These are phyloP conservation scores for Volvox reticuliferus DNA, from an alignment of 139 green algal species.

Conservation along the genomic window DNA sequence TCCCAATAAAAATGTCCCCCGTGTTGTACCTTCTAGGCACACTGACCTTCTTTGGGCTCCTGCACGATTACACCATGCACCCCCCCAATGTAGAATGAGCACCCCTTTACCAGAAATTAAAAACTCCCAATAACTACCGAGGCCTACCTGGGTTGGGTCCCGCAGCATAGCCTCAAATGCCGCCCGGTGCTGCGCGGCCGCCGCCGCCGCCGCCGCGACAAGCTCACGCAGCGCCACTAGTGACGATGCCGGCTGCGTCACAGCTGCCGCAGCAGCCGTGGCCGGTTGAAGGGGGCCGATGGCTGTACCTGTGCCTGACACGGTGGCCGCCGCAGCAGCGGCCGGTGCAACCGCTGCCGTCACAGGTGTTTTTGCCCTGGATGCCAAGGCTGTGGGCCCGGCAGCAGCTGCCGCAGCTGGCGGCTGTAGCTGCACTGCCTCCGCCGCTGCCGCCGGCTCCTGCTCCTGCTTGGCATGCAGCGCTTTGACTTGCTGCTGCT, in stretches of 20 bases:
- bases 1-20: too few relatives aligned
- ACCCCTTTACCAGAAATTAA: too few relatives aligned
- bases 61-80: too few relatives aligned
- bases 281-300: neutral
- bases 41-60: too few relatives aligned
- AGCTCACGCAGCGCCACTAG: slow-evolving; percentile 24
- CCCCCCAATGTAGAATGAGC: too few relatives aligned
- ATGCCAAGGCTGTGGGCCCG: neutral
- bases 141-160: slow-evolving; percentile 11
- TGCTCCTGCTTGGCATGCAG: neutral
- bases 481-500: neutral
- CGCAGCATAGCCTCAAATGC: slow-evolving; percentile 43
- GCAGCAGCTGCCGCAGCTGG: neutral
- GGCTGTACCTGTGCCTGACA: neutral
- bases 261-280: neutral
- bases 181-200: slow-evolving; percentile 45
- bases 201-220: slow-evolving; percentile 29
- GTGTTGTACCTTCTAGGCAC: too few relatives aligned
- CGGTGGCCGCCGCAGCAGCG: slow-evolving; percentile 13
- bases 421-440: too few relatives aligned
- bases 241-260: neutral
- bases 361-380: neutral
- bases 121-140: too few relatives aligned
- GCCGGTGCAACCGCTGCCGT: neutral
- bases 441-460: neutral